phyloP scores from a whole-genome alignment of 805 yeast genomes.

The Starmerella cellae region DNA sequence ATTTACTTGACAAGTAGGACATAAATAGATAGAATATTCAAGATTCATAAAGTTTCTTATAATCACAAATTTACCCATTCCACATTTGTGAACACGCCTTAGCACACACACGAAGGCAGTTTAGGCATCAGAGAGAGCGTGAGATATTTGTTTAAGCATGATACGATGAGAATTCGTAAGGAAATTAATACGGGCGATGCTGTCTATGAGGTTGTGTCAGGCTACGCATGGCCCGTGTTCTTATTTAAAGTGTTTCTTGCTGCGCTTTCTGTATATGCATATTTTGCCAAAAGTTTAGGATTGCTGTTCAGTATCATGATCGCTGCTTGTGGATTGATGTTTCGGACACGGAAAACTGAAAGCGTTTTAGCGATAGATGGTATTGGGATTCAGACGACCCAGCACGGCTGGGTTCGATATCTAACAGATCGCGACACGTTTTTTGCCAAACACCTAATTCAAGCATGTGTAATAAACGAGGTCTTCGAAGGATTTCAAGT shows the following conservation, averaged over 20 bases:
- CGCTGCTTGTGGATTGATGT: background rate
- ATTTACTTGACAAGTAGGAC: too few species aligned
- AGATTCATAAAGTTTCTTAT: too few species aligned
- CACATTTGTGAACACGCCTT: too few species aligned
- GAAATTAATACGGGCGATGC: background rate
- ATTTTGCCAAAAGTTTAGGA: background rate
- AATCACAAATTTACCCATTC: too few species aligned
- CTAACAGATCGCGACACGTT: slow-evolving; percentile 10
- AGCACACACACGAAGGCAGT: too few species aligned
- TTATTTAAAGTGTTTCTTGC: background rate
- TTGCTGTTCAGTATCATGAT: background rate
- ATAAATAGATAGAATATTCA: too few species aligned
- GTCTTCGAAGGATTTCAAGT: slow-evolving; percentile 16
- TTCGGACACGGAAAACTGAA: slow-evolving; percentile 2
- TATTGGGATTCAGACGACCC: slow-evolving; percentile 14
- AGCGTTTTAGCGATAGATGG: slow-evolving; percentile 10
- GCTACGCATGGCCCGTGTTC: background rate
- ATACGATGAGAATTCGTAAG: background rate
- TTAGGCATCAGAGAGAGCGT: too few species aligned
- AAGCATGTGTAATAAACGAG: slow-evolving; percentile 16
- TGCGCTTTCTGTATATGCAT: background rate
- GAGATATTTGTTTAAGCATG: too few species aligned
- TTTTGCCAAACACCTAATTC: slow-evolving; percentile 5
- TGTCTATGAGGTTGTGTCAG: background rate
- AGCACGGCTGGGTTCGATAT: slow-evolving; percentile 6